Conservation (phyloP, 352 stramenopile species). For the Phytophthora crassamura region DNA sequence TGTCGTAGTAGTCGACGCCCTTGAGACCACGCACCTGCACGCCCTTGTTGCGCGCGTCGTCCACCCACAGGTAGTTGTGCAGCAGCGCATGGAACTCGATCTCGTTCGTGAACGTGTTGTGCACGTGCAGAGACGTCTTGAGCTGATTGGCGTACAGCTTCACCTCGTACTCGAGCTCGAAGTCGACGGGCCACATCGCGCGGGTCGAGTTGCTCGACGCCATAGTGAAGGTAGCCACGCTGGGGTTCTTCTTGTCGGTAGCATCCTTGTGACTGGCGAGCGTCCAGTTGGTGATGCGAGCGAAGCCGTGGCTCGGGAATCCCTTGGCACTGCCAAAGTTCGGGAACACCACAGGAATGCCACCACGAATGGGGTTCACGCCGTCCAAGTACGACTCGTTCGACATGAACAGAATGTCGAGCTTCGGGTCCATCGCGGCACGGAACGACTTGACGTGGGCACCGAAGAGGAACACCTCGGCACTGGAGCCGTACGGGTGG, state of each 20-base stretch:
- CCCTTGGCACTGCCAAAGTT: constrained; percentile 73
- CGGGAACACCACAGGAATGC: constrained; percentile 91
- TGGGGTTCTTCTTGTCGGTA: constrained; percentile 3
- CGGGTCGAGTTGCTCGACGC: constrained; percentile 31
- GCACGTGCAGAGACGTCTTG: constrained; percentile 74
- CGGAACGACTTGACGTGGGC: constrained; percentile 76
- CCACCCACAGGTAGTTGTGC: constrained; percentile 93
- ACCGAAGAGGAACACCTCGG: constrained; percentile 69
- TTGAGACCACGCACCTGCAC: constrained; percentile 85
- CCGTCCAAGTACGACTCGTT: constrained; percentile 73
- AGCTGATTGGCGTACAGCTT: constrained; percentile 65
- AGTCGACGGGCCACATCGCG: constrained; percentile 61
- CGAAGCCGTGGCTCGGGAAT: constrained; percentile 86
- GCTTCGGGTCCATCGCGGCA: constrained; percentile 10
- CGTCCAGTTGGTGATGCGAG: constrained; percentile 50
- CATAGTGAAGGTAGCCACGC: constrained; percentile 41
- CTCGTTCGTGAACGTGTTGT: constrained; percentile 81
- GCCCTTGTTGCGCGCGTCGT: constrained; percentile 68
- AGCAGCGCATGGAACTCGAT: constrained; percentile 94
- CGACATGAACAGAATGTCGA: constrained; percentile 83
- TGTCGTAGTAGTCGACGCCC: constrained; percentile 86
- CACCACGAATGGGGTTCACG: constrained; percentile 84
- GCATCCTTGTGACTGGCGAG: constrained; percentile 10
- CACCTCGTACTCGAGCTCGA: constrained; percentile 71
- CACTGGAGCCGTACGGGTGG: constrained; percentile 60